Evolutionary conservation across 805 yeast genomes (phyloP).

Genomic region (Hanseniaspora meyeri): DNA sequence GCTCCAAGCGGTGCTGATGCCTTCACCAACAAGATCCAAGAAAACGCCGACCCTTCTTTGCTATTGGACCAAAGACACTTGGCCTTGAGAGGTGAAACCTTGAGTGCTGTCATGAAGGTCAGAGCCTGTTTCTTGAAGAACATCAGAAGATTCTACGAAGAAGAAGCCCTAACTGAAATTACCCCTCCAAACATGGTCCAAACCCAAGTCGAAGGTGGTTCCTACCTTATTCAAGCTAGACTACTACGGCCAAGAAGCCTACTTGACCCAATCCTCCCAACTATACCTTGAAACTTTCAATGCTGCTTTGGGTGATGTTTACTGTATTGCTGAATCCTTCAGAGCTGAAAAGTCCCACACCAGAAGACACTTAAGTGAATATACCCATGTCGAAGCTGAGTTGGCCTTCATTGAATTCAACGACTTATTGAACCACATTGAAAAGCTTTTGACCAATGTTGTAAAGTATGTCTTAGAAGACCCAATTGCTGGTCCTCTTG

Average conservation of each 20-base stretch:
- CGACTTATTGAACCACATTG: constrained; percentile 75
- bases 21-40: constrained; percentile 86
- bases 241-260: constrained; percentile 96
- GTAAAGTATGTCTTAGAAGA: constrained; percentile 73
- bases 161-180: constrained; percentile 72
- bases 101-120: constrained; percentile 86
- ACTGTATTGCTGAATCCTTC: constrained; percentile 95
- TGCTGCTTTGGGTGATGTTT: constrained; percentile 94
- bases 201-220: constrained; percentile 98
- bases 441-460: constrained; percentile 55
- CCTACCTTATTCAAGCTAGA: constrained; percentile 84
- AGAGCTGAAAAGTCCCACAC: constrained; percentile 98
- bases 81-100: constrained; percentile 89
- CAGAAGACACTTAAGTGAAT: constrained; percentile 93
- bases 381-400: constrained; percentile 94
- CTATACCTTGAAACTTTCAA: constrained; percentile 90
- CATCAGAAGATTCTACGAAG: constrained; percentile 63
- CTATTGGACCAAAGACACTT: constrained; percentile 91
- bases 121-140: constrained; percentile 68
- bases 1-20: constrained; percentile 97
- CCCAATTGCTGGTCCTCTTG: constrained; percentile 81
- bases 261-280: constrained; percentile 92
- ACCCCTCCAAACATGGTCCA: constrained; percentile 99
- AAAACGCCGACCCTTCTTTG: constrained; percentile 84
- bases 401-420: constrained; percentile 78